Conservation (phyloP, 495 filamentous ascomycete genomes). For the Talaromyces liani region DNA sequence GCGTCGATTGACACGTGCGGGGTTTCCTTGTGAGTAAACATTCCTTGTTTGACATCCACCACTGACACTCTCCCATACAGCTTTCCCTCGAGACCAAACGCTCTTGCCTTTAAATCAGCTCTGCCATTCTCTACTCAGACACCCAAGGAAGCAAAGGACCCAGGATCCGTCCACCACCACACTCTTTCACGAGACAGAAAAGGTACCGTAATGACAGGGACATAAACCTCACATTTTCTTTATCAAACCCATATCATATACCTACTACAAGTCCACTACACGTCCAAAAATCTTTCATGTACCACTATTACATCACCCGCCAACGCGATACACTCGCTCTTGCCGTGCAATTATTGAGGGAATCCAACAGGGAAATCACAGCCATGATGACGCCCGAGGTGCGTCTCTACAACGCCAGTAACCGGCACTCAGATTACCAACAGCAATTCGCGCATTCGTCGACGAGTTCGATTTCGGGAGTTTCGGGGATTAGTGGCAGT, state of each 20-base stretch:
- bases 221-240: conserved; percentile 1
- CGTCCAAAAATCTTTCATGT: conserved; percentile 22
- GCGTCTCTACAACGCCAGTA: conserved; percentile 44
- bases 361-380: conserved; percentile 28
- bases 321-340: conserved; percentile 39
- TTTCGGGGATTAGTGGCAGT: conserved; percentile 46
- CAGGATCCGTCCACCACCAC: background rate
- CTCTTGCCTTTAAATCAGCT: background rate
- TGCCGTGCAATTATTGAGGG: conserved; percentile 41
- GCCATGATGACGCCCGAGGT: conserved; percentile 46
- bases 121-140: background rate
- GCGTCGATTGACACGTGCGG: background rate
- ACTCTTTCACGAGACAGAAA: background rate
- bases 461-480: conserved; percentile 47
- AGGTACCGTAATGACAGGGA: conserved; percentile 10
- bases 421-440: conserved; percentile 15
- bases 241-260: background rate
- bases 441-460: conserved; percentile 43
- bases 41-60: background rate
- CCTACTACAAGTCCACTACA: background rate
- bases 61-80: too few relatives aligned
- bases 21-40: conserved; percentile 5
- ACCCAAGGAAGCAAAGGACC: background rate
- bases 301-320: conserved; percentile 29
- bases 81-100: background rate